These are phyloP conservation scores for Seiridium unicorne DNA, from an alignment of 2,329 filamentous ascomycete genomes.

Conservation along the genomic window DNA sequence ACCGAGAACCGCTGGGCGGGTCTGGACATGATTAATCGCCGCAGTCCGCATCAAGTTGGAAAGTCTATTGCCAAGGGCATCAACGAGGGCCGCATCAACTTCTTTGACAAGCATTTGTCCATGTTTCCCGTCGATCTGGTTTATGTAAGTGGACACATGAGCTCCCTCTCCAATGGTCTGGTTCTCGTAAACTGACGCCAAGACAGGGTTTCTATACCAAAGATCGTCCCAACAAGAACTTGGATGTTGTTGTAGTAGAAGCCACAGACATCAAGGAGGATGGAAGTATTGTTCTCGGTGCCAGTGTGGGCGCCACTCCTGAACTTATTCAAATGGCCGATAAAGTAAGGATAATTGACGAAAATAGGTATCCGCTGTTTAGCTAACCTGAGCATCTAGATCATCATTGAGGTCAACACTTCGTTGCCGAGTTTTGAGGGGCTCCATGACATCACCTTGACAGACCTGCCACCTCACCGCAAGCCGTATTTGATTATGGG, in stretches of 20 bases:
- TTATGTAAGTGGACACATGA: slow-evolving; percentile 52
- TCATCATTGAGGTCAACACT: slow-evolving; percentile 92
- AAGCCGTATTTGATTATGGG: slow-evolving; percentile 86
- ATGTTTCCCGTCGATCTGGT: slow-evolving; percentile 89
- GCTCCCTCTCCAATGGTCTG: background rate
- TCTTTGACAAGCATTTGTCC: slow-evolving; percentile 90
- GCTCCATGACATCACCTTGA: slow-evolving; percentile 87
- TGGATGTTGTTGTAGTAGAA: slow-evolving; percentile 84
- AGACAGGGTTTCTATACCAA: slow-evolving; percentile 76
- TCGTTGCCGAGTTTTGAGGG: slow-evolving; percentile 81
- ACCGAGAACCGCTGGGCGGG: slow-evolving; percentile 91
- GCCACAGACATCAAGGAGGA: slow-evolving; percentile 85
- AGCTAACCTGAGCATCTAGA: slow-evolving; percentile 31
- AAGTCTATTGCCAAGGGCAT: slow-evolving; percentile 90
- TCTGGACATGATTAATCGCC: slow-evolving; percentile 85
- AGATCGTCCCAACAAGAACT: slow-evolving; percentile 68
- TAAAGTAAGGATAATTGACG: slow-evolving; percentile 52
- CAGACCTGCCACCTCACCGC: slow-evolving; percentile 74
- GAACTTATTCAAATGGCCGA: slow-evolving; percentile 89
- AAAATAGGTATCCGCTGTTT: background rate
- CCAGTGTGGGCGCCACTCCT: slow-evolving; percentile 80
- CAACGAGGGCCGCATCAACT: slow-evolving; percentile 84
- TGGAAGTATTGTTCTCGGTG: slow-evolving; percentile 84
- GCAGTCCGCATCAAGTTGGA: slow-evolving; percentile 83
- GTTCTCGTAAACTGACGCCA: background rate